A percentile compares a stretch with the other conserved stretches of the same genome.
Evolutionary conservation across 495 filamentous ascomycete genomes (phyloP).

Genomic region (Symbiotaphrina buchneri): DNA sequence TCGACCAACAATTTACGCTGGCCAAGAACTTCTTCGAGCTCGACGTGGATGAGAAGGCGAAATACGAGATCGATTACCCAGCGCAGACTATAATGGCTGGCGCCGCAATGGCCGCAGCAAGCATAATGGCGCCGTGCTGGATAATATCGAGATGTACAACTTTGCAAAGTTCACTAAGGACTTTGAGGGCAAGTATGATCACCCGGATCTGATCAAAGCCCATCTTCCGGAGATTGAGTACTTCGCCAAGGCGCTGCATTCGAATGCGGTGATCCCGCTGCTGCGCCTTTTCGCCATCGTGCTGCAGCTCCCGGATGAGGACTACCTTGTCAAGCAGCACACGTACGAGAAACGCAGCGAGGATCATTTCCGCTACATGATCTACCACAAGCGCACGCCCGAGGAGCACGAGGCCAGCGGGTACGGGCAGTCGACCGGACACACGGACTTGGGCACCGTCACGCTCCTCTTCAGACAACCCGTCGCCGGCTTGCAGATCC

Average conservation of each 20-base stretch:
- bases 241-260: constrained; percentile 20
- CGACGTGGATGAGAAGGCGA: too few relatives aligned
- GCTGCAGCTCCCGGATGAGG: constrained; percentile 24
- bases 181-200: constrained; percentile 17
- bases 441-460: constrained; percentile 19
- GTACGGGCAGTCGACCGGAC: constrained; percentile 14
- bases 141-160: constrained; percentile 28
- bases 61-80: too few relatives aligned
- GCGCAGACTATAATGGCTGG: background rate
- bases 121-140: constrained; percentile 20
- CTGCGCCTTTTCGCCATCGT: constrained; percentile 27
- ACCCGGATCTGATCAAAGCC: constrained; percentile 15
- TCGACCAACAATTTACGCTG: constrained; percentile 20
- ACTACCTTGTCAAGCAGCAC: constrained; percentile 23
- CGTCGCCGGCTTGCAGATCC: too few relatives aligned
- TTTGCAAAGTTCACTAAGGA: constrained; percentile 22
- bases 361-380: constrained; percentile 28
- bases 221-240: constrained; percentile 15
- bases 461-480: constrained; percentile 19
- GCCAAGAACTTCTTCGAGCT: constrained; percentile 20
- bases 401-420: constrained; percentile 19
- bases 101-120: constrained; percentile 6
- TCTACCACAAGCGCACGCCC: constrained; percentile 19
- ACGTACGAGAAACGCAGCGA: constrained; percentile 22
- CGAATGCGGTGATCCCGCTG: constrained; percentile 22